A percentile compares a stretch with the other conserved stretches of the same genome.
Conservation (phyloP, 352 stramenopile species). For the Globisporangium yorkense region DNA sequence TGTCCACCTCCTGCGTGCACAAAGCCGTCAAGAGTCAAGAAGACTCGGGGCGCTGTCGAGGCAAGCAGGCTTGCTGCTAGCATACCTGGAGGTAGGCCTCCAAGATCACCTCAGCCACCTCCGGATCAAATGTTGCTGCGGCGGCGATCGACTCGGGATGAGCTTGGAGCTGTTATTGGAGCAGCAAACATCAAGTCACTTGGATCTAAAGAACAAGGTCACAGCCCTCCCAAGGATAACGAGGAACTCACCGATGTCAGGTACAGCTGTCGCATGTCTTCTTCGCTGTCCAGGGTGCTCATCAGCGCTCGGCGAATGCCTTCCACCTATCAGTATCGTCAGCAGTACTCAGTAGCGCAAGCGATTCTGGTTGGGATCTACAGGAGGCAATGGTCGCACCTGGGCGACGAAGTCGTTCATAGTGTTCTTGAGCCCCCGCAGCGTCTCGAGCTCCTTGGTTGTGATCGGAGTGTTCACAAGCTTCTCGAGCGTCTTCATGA, state of each 20-base stretch:
- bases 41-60: conserved; percentile 21
- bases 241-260: conserved; percentile 6
- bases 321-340: conserved; percentile 9
- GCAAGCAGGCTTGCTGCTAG: background rate
- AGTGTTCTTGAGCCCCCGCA: conserved; percentile 26
- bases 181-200: background rate
- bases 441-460: conserved; percentile 17
- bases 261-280: conserved; percentile 25
- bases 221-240: background rate
- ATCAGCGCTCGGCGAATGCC: conserved; percentile 19
- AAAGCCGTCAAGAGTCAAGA: conserved; percentile 3
- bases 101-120: conserved; percentile 8
- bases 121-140: conserved; percentile 5
- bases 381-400: background rate
- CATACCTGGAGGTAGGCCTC: conserved; percentile 8
- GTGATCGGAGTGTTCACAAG: conserved; percentile 16
- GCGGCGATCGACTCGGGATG: conserved; percentile 1
- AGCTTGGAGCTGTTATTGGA: conserved; percentile 15
- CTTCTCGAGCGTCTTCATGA: conserved; percentile 13
- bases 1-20: conserved; percentile 51
- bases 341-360: too few relatives aligned
- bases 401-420: conserved; percentile 32
- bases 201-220: background rate
- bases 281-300: conserved; percentile 26
- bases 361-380: background rate